phyloP scores from a whole-genome alignment of 2,329 filamentous ascomycete genomes.

The Cadophora malorum region DNA sequence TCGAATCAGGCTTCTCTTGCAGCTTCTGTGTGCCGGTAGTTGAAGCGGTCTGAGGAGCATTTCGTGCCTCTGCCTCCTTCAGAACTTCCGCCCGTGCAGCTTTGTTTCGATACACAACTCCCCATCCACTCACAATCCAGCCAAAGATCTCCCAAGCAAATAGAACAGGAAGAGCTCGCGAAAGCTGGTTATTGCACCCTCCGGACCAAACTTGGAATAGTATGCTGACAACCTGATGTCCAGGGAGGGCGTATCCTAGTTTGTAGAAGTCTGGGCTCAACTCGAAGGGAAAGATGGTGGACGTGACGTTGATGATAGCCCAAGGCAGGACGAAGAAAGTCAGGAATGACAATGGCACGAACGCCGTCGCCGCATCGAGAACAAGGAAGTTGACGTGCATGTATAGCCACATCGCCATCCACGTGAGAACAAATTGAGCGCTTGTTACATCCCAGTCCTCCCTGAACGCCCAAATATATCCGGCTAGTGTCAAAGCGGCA shows the following conservation, averaged over 20 bases:
- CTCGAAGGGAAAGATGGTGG: constrained; percentile 64
- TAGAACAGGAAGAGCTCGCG: constrained; percentile 50
- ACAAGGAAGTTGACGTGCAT: constrained; percentile 53
- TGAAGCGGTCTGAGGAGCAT: neutral
- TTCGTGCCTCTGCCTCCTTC: neutral
- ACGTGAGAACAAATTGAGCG: constrained; percentile 58
- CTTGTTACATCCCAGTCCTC: constrained; percentile 47
- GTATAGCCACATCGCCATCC: constrained; percentile 65
- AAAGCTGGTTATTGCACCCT: constrained; percentile 47
- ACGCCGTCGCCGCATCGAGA: constrained; percentile 47
- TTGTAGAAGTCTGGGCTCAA: constrained; percentile 63
- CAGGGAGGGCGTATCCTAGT: constrained; percentile 68
- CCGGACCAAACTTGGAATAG: constrained; percentile 51
- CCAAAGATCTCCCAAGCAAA: constrained; percentile 48
- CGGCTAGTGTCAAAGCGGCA: constrained; percentile 45
- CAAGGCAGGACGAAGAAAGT: constrained; percentile 47
- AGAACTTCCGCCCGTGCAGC: constrained; percentile 2
- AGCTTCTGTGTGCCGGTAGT: neutral
- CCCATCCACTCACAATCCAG: neutral
- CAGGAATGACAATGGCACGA: constrained; percentile 46
- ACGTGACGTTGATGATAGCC: constrained; percentile 44
- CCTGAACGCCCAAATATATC: constrained; percentile 52
- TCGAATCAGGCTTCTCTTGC: neutral
- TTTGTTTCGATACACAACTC: neutral
- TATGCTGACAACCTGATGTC: constrained; percentile 54